Evolutionary conservation across 257 asterid species (phyloP).

Genomic region (Salvia splendens): DNA sequence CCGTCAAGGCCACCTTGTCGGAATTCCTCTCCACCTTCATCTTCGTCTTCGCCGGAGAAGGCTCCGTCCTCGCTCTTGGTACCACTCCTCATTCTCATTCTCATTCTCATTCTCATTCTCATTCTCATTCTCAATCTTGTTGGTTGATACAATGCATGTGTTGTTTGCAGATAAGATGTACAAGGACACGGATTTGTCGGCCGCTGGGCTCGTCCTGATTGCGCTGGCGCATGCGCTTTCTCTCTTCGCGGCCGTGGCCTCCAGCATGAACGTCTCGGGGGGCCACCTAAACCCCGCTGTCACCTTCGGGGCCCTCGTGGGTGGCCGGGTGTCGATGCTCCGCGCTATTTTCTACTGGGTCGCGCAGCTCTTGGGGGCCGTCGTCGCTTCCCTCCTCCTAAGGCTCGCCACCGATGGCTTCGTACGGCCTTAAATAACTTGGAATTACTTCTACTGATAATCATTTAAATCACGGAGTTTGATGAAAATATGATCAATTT

Average conservation of each 20-base stretch:
- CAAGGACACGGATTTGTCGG: constrained; percentile 45
- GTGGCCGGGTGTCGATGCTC: constrained; percentile 73
- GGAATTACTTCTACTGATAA: too few species aligned
- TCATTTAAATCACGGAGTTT: too few species aligned
- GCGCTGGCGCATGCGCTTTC: constrained; percentile 79
- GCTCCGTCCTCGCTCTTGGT: constrained; percentile 88
- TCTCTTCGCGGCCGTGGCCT: constrained; percentile 78
- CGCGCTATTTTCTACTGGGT: constrained; percentile 86
- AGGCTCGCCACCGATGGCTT: constrained; percentile 69
- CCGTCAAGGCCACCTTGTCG: constrained; percentile 73
- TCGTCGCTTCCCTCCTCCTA: constrained; percentile 65
- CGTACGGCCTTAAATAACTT: constrained; percentile 30
- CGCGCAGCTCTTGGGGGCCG: constrained; percentile 91
- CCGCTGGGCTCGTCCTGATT: constrained; percentile 56
- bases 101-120: too few species aligned
- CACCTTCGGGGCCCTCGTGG: constrained; percentile 87
- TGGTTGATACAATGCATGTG: too few species aligned
- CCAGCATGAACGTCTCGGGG: constrained; percentile 88
- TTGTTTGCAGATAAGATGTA: constrained; percentile 59
- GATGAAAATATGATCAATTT: too few species aligned
- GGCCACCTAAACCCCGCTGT: constrained; percentile 93
- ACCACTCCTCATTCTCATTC: neutral
- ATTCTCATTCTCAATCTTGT: too few species aligned
- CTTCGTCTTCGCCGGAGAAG: constrained; percentile 91
- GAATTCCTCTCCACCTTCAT: constrained; percentile 83